phyloP scores from a whole-genome alignment of 805 yeast species.

The Deakozyma indianensis region DNA sequence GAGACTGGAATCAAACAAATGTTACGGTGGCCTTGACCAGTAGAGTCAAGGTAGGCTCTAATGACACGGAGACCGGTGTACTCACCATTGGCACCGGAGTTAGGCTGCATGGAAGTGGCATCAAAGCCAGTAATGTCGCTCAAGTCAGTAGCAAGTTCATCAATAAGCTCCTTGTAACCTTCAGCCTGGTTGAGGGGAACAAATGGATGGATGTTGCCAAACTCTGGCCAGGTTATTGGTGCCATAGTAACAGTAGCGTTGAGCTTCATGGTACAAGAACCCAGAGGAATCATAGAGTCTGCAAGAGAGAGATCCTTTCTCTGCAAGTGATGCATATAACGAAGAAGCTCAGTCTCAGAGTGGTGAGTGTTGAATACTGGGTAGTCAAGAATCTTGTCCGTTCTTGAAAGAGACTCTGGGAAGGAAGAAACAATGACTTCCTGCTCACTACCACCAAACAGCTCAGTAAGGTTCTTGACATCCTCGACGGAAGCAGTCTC shows the following conservation, averaged over 20 bases:
- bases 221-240: slow-evolving; percentile 91
- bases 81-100: slow-evolving; percentile 98
- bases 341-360: slow-evolving; percentile 87
- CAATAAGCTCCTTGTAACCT: slow-evolving; percentile 67
- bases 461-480: slow-evolving; percentile 36
- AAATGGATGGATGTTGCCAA: slow-evolving; percentile 80
- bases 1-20: slow-evolving; percentile 90
- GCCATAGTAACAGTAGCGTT: slow-evolving; percentile 92
- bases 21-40: slow-evolving; percentile 61
- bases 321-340: slow-evolving; percentile 79
- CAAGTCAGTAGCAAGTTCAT: slow-evolving; percentile 69
- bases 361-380: slow-evolving; percentile 78
- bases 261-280: slow-evolving; percentile 96
- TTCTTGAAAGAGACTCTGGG: slow-evolving; percentile 18
- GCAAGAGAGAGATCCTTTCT: slow-evolving; percentile 84
- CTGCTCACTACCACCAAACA: slow-evolving; percentile 38
- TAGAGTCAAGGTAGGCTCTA: slow-evolving; percentile 54
- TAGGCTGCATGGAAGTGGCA: slow-evolving; percentile 86
- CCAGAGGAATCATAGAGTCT: slow-evolving; percentile 92
- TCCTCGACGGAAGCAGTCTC: slow-evolving; percentile 66
- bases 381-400: slow-evolving; percentile 34
- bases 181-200: slow-evolving; percentile 79
- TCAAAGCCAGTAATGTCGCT: slow-evolving; percentile 89
- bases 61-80: slow-evolving; percentile 87
- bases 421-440: slow-evolving; percentile 32